phyloP scores from a whole-genome alignment of 345 rosid genomes.

The Raphanus raphanistrum region DNA sequence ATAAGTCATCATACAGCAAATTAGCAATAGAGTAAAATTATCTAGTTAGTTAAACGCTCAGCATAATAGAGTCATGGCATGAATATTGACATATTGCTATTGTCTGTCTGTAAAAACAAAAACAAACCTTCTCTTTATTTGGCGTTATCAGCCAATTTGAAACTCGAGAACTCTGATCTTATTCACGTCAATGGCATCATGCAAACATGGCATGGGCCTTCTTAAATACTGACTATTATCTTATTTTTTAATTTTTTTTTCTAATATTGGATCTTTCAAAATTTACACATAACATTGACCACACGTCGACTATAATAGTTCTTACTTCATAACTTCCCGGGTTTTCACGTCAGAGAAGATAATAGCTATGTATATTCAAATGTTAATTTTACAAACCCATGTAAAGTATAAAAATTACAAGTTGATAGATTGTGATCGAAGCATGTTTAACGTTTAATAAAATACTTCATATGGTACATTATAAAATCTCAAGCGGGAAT shows the following conservation, averaged over 20 bases:
- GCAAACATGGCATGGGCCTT: conserved; percentile 7
- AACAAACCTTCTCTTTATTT: conserved; percentile 3
- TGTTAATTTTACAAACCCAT: neutral
- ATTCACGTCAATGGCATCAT: neutral
- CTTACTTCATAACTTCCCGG: neutral
- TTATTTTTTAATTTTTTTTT: neutral
- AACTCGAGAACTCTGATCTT: neutral
- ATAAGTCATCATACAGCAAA: neutral
- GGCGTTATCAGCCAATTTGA: neutral
- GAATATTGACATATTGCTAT: neutral
- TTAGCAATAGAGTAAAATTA: neutral
- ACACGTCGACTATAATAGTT: neutral
- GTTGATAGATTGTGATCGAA: neutral
- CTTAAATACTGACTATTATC: neutral
- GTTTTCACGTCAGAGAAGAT: neutral
- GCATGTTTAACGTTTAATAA: neutral
- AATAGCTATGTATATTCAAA: neutral
- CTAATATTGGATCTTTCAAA: neutral
- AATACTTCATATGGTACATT: neutral
- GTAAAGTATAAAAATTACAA: neutral
- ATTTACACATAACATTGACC: neutral
- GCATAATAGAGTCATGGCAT: neutral
- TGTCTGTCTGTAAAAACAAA: neutral
- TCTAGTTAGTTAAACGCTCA: neutral
- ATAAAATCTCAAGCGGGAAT: neutral